Percentiles rank a stretch among this genome's conserved stretches.
Evolutionary conservation across 768 basidiomycete genomes (phyloP).

Genomic region (Roridomyces roridus): DNA sequence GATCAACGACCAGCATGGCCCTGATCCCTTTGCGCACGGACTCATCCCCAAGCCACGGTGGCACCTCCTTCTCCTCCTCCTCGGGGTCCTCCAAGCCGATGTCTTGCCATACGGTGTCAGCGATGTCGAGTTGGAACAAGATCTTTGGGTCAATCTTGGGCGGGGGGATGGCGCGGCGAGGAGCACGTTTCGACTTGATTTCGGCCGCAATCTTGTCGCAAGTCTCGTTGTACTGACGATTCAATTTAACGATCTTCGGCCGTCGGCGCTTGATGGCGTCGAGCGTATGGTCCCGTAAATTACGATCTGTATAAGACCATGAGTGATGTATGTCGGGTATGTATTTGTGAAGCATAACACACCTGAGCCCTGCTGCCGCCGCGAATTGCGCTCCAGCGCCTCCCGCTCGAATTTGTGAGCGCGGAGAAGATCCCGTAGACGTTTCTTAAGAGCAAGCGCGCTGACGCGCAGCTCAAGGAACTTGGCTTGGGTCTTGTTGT

Average conservation of each 20-base stretch:
- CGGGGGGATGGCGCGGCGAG: slow-evolving; percentile 29
- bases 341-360: background rate
- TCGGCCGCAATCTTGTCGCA: slow-evolving; percentile 28
- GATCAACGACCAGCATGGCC: slow-evolving; percentile 27
- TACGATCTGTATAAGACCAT: slow-evolving; percentile 25
- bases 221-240: slow-evolving; percentile 34
- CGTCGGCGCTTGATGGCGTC: slow-evolving; percentile 31
- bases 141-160: slow-evolving; percentile 24
- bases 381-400: slow-evolving; percentile 22
- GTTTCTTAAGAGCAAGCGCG: slow-evolving; percentile 30
- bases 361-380: slow-evolving; percentile 26
- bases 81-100: too few relatives aligned
- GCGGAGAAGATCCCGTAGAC: slow-evolving; percentile 25
- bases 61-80: too few relatives aligned
- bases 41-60: too few relatives aligned
- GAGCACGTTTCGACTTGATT: slow-evolving; percentile 28
- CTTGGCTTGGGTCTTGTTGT: slow-evolving; percentile 15
- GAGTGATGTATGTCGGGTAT: background rate
- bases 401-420: slow-evolving; percentile 36
- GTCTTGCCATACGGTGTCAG: slow-evolving; percentile 44
- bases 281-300: slow-evolving; percentile 35
- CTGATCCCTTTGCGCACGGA: too few relatives aligned
- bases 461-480: slow-evolving; percentile 28
- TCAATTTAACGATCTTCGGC: slow-evolving; percentile 31
- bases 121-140: slow-evolving; percentile 40